phyloP scores from a whole-genome alignment of 2,329 filamentous ascomycete genomes.

The Fusarium irregulare region DNA sequence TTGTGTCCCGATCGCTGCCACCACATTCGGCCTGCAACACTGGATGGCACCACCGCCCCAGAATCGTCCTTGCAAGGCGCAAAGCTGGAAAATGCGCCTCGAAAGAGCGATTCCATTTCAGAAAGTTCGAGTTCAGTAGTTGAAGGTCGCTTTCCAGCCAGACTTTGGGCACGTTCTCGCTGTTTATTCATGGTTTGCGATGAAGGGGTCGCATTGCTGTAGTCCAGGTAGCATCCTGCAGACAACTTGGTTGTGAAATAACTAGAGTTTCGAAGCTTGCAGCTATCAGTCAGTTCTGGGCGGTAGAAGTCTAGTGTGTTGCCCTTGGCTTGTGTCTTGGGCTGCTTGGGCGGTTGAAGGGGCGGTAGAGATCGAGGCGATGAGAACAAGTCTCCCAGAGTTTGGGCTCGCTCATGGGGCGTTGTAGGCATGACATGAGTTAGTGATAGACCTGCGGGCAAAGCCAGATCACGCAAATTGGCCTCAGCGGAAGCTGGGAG shows the following conservation, averaged over 20 bases:
- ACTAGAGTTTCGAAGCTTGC: conserved; percentile 63
- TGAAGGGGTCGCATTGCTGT: conserved; percentile 71
- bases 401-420: conserved; percentile 64
- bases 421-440: conserved; percentile 51
- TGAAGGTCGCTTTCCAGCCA: conserved; percentile 69
- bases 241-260: conserved; percentile 76
- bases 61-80: conserved; percentile 81
- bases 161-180: conserved; percentile 77
- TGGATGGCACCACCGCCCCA: conserved; percentile 74
- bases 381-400: conserved; percentile 80
- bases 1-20: conserved; percentile 78
- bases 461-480: conserved; percentile 56
- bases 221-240: conserved; percentile 76
- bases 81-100: conserved; percentile 82
- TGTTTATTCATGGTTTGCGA: conserved; percentile 70
- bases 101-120: conserved; percentile 79
- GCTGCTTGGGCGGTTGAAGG: conserved; percentile 77
- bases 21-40: conserved; percentile 76
- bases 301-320: conserved; percentile 65
- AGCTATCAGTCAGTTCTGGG: conserved; percentile 66
- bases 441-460: conserved; percentile 78
- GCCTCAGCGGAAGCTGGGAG: conserved; percentile 60
- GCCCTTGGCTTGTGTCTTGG: conserved; percentile 75
- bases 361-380: conserved; percentile 72
- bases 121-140: conserved; percentile 67